Evolutionary conservation across 208 protist genomes (phyloP), one percentile per base, ranked within the genome.

Genomic region (Crithidia acanthocephali): DNA sequence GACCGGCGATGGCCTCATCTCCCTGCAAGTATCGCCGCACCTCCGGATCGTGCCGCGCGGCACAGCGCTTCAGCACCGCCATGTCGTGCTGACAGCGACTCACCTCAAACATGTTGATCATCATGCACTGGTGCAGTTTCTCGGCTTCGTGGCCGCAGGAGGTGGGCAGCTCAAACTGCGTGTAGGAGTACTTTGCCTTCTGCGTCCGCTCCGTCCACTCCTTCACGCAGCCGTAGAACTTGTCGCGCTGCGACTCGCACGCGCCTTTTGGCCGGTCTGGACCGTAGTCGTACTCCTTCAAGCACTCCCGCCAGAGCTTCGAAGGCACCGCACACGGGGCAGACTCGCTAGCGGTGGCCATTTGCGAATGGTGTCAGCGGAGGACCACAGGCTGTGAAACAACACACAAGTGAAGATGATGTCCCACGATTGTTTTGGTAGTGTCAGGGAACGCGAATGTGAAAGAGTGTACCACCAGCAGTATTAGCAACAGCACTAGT

Each of bases 71-170:
- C 59, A 96, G 80, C 45, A 83, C 57, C 27, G 80, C 69, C 91
- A 96, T 96, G 10, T 85, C 77, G 40, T 74, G 68, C 48, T 90
- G 81, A 52, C 91, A 96, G 51, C 76, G 67, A 15, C 79, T 83
- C 40, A 92, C 85, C 73, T 96, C 91, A 64, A 94, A 96, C 81
- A 90, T 92, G 76, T 81, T 89, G 68, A 91, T 88, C 91, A 96
- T 96, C 91, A 96, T 96, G 72, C 91, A 96, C 74, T 94, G 81
- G 48, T 96, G 88, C 57, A 96, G 73, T 65, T 80, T 83, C 74
- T 94, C 86, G 42, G 91, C 83, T 73, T 96, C 85, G 60, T 78
- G 65, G 23, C 78, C 72, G 72, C 91, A 96, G 51, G 74, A 62
- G 25, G 63, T 51, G 3, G 79, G 48, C 7, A 94, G 47, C 62